Conservation (phyloP, 495 filamentous ascomycete species). For the Delitschia confertaspora region DNA sequence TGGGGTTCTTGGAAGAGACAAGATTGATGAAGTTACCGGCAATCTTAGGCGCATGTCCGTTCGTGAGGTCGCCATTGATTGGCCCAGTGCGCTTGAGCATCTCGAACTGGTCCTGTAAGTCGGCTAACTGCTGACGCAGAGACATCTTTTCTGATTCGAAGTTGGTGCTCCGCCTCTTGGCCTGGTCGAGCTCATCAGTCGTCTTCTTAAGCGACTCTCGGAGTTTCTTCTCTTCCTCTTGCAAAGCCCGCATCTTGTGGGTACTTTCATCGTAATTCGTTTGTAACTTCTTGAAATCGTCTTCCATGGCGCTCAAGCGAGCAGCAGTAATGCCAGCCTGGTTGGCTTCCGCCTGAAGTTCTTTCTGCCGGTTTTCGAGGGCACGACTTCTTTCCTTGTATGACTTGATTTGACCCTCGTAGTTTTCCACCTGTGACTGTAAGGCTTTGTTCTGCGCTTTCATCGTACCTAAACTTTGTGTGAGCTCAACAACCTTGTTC, state of each 20-base stretch:
- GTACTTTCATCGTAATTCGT: constrained; percentile 75
- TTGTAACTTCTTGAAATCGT: constrained; percentile 89
- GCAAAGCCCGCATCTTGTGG: constrained; percentile 80
- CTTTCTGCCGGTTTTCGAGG: constrained; percentile 83
- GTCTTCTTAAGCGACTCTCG: constrained; percentile 67
- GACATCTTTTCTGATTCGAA: constrained; percentile 75
- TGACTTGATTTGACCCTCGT: constrained; percentile 88
- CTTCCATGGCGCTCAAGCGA: constrained; percentile 76
- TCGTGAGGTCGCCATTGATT: constrained; percentile 61
- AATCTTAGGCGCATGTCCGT: constrained; percentile 54
- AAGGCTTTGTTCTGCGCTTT: constrained; percentile 88
- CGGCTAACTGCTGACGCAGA: constrained; percentile 75
- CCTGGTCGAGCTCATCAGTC: constrained; percentile 66
- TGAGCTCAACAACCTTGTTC: constrained; percentile 98
- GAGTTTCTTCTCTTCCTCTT: constrained; percentile 79
- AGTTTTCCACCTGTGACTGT: constrained; percentile 83
- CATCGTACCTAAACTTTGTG: constrained; percentile 83
- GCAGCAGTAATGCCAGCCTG: constrained; percentile 93
- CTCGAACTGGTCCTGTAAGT: constrained; percentile 89
- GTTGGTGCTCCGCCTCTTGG: constrained; percentile 57
- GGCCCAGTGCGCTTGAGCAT: constrained; percentile 62
- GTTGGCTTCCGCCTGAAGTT: constrained; percentile 92
- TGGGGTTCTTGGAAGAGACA: constrained; percentile 89
- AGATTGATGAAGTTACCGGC: constrained; percentile 76
- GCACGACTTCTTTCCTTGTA: constrained; percentile 87